Evolutionary conservation across 306 rosid genomes (phyloP).

Genomic region (Trifolium dubium): DNA sequence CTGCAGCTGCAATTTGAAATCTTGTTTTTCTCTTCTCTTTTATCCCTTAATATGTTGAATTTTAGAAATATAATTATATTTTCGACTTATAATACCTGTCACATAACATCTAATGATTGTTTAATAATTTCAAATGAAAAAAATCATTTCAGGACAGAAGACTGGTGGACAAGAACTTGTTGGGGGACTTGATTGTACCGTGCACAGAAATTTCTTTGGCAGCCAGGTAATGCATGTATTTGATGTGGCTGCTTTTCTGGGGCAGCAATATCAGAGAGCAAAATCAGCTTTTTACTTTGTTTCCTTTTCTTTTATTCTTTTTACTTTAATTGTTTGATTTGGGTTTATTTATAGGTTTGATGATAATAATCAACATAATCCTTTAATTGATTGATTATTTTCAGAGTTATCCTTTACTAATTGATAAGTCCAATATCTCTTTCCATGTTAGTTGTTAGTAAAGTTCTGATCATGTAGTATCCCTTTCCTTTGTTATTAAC

Average conservation of each 20-base stretch:
- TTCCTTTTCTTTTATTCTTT: neutral
- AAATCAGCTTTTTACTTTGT: neutral
- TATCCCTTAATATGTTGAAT: neutral
- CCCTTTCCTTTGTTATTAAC: conserved; percentile 1
- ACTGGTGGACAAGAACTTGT: conserved; percentile 82
- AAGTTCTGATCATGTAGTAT: neutral
- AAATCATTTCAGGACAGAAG: conserved; percentile 82
- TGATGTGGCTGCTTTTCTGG: neutral
- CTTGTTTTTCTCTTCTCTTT: conserved; percentile 36
- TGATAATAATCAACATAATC: neutral
- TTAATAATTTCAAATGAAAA: conserved; percentile 30
- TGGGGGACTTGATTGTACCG: conserved; percentile 97
- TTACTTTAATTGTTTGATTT: neutral
- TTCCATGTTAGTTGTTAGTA: neutral
- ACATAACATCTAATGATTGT: neutral
- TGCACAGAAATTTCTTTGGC: conserved; percentile 94
- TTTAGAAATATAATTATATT: neutral
- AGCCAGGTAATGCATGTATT: conserved; percentile 70
- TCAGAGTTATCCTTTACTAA: neutral
- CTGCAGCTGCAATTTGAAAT: neutral
- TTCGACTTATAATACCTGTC: neutral
- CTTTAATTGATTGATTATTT: neutral
- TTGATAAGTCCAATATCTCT: neutral
- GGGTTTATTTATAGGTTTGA: neutral
- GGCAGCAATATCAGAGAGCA: neutral